These are phyloP conservation scores for Populus hybrid DNA, from an alignment of 441 rosid species.

Conservation along the genomic window DNA sequence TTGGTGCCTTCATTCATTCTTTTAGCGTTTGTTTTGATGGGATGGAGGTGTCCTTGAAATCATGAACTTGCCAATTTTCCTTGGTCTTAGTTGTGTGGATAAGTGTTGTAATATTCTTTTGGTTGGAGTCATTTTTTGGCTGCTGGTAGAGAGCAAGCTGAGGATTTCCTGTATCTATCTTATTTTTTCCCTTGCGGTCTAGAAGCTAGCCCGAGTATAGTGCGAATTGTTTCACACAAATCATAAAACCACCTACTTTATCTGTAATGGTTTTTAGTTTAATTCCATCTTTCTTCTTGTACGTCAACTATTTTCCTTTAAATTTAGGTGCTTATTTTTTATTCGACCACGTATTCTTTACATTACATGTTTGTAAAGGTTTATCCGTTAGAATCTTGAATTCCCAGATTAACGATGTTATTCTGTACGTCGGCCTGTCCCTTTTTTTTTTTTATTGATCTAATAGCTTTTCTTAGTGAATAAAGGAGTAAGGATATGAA, in stretches of 20 bases:
- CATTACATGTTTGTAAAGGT: background rate
- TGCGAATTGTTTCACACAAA: slow-evolving; percentile 13
- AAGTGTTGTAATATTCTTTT: slow-evolving; percentile 50
- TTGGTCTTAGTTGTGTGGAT: slow-evolving; percentile 29
- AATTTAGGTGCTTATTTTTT: too few relatives aligned
- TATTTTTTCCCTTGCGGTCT: slow-evolving; percentile 19
- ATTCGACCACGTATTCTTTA: background rate
- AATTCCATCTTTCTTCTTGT: background rate
- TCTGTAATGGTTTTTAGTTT: background rate
- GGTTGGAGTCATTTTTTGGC: slow-evolving; percentile 38
- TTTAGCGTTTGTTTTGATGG: slow-evolving; percentile 21
- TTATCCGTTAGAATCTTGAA: background rate
- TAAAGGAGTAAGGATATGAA: background rate
- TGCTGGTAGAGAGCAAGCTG: slow-evolving; percentile 31
- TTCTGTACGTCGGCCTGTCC: background rate
- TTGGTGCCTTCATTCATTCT: slow-evolving; percentile 15
- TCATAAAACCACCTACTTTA: slow-evolving; percentile 7
- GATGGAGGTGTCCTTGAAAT: slow-evolving; percentile 28
- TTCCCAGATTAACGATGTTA: background rate
- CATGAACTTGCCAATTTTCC: slow-evolving; percentile 15
- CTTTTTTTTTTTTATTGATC: too few relatives aligned
- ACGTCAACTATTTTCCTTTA: background rate
- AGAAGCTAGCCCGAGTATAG: slow-evolving; percentile 19
- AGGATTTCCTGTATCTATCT: slow-evolving; percentile 38
- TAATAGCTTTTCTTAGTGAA: too few relatives aligned